Evolutionary conservation across 371 early-diverging fungal genomes (phyloP).

Genomic region (Rhizopus arrhizus): DNA sequence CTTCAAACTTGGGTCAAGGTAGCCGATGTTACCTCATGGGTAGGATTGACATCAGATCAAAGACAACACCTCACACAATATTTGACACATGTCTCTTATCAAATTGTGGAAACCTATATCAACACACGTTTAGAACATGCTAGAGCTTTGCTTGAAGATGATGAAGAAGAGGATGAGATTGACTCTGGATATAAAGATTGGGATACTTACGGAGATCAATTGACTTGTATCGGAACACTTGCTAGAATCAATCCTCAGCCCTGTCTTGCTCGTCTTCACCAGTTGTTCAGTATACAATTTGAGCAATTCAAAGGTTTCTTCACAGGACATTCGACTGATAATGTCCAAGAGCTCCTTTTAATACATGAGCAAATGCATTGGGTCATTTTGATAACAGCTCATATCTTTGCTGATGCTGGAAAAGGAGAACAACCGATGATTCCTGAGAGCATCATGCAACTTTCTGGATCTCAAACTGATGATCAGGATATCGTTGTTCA

Average conservation of each 20-base stretch:
- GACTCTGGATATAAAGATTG: conserved; percentile 69
- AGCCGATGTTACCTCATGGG: conserved; percentile 35
- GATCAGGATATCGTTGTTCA: conserved; percentile 61
- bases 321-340: conserved; percentile 1
- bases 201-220: conserved; percentile 77
- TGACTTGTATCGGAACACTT: conserved; percentile 66
- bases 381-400: conserved; percentile 70
- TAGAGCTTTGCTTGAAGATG: conserved; percentile 51
- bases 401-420: conserved; percentile 69
- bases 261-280: conserved; percentile 51
- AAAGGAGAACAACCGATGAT: conserved; percentile 76
- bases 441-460: conserved; percentile 62
- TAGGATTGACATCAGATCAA: conserved; percentile 27
- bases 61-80: conserved; percentile 48
- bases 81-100: conserved; percentile 56
- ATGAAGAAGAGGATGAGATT: conserved; percentile 62
- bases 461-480: conserved; percentile 55
- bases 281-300: conserved; percentile 54
- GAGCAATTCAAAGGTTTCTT: conserved; percentile 50
- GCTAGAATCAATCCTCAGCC: conserved; percentile 64
- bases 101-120: conserved; percentile 68
- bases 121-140: conserved; percentile 68
- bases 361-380: conserved; percentile 77
- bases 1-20: conserved; percentile 72
- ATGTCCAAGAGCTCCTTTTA: conserved; percentile 32